Evolutionary conservation across 2,329 filamentous ascomycete genomes (phyloP).

Genomic region (Pseudocercospora crystallina): DNA sequence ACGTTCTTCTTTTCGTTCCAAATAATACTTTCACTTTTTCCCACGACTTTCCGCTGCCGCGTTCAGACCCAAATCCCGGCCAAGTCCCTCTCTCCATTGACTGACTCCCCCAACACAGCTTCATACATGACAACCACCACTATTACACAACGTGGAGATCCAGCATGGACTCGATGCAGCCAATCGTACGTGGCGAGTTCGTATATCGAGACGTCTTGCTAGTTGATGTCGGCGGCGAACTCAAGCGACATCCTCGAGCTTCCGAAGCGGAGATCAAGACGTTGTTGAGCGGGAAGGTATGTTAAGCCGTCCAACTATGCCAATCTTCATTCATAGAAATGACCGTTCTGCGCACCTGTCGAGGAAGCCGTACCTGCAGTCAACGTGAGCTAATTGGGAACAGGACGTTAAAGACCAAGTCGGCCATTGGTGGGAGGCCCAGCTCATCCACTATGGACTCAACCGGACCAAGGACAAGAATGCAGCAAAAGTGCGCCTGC

Average conservation of each 20-base stretch:
- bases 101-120: no score
- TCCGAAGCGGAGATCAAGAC: slow-evolving; percentile 26
- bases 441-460: slow-evolving; percentile 63
- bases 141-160: no score
- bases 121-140: no score
- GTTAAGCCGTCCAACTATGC: no score
- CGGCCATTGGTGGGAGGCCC: slow-evolving; percentile 63
- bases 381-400: no score
- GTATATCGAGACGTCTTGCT: slow-evolving; percentile 32
- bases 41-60: no score
- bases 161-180: slow-evolving; percentile 4
- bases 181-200: slow-evolving; percentile 31
- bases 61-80: no score
- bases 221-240: slow-evolving; percentile 30
- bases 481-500: slow-evolving; percentile 58
- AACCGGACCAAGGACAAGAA: slow-evolving; percentile 58
- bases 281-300: slow-evolving; percentile 23
- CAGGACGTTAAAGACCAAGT: slow-evolving; percentile 48
- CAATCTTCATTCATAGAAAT: not conserved
- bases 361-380: no score
- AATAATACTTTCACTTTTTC: no score
- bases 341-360: no score
- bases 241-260: slow-evolving; percentile 32
- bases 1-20: no score
- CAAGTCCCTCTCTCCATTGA: no score